Evolutionary conservation across 352 stramenopile species (phyloP), one percentile per base, ranked within the genome.

Genomic region (Pseudoperonospora humuli): DNA sequence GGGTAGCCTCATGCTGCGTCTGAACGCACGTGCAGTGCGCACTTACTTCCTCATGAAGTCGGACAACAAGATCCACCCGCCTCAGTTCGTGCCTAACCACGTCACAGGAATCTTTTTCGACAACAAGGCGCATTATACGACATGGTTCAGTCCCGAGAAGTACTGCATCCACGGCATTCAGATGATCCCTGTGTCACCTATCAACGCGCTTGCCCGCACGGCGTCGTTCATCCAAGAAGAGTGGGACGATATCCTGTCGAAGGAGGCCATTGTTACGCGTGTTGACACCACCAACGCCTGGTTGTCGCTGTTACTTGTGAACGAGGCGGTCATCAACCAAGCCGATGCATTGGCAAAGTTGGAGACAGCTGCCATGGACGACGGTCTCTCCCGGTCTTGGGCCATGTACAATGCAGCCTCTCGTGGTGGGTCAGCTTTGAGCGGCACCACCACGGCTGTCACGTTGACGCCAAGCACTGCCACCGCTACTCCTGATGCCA

Each of bases 161-260:
- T 73, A 85, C 54, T 81, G 64, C 40, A 88, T 88, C 51, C 76
- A 88, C 43, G 76, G 76, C 33, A 88, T 88, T 39, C 76, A 88
- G 48, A 88, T 88, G 76, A 76, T 87, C 44, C 75, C 69, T 0
- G 70, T 86, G 28, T 84, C 70, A 5, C 78, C 78, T 9, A 81
- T 87, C 48, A 86, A 78, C 37, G 75, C 78, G 21, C 54, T 84
- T 19, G 73, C 77, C 23, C 78, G 78, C 20, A 83, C 75, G 5
- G 9, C 38, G 7, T 67, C 41, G 34, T 90, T 90, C 33, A 50
- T 86, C 15, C 57, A 81, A 53, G 50, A 90, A 29, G 78, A 90
- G 39, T 90, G 78, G 78, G 68, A 83, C 36, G 67, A 86, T n/a
- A 65, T 87, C 8, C 46, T 90, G 24, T 74, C 75, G 6, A 86